A percentile compares a stretch with the other conserved stretches of the same genome.
Conservation (phyloP, 2,329 filamentous ascomycete species). For the Ceratocystis harringtonii region DNA sequence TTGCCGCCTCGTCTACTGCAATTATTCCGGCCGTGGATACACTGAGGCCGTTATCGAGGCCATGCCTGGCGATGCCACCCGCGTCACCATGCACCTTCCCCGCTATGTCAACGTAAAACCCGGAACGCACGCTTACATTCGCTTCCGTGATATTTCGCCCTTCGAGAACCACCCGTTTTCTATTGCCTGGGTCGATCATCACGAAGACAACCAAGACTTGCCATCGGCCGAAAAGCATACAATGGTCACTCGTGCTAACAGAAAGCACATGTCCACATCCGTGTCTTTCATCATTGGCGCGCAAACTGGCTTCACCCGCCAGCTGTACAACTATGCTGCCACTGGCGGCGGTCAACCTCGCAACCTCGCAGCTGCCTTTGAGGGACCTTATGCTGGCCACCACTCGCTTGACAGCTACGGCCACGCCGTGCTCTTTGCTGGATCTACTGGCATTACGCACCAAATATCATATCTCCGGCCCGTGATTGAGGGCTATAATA, state of each 20-base stretch:
- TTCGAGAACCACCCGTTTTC: conserved; percentile 72
- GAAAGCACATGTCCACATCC: conserved; percentile 33
- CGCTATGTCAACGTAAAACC: conserved; percentile 50
- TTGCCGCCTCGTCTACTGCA: conserved; percentile 48
- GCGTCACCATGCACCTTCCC: conserved; percentile 55
- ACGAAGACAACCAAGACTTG: conserved; percentile 27
- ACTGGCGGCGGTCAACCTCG: conserved; percentile 38
- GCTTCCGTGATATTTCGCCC: conserved; percentile 47
- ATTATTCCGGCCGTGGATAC: conserved; percentile 43
- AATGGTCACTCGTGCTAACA: conserved; percentile 26
- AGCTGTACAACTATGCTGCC: conserved; percentile 57
- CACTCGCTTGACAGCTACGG: conserved; percentile 85
- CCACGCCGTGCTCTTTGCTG: conserved; percentile 78
- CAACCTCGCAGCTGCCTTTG: conserved; percentile 57
- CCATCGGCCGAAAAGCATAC: conserved; percentile 30
- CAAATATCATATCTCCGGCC: conserved; percentile 79
- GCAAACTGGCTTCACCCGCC: conserved; percentile 74
- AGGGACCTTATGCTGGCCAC: conserved; percentile 77
- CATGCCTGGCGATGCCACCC: conserved; percentile 53
- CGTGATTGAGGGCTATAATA: conserved; percentile 52
- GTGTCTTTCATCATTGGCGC: conserved; percentile 78
- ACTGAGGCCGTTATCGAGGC: conserved; percentile 53
- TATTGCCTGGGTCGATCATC: conserved; percentile 56
- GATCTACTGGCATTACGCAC: conserved; percentile 89
- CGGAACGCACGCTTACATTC: conserved; percentile 61